A percentile compares a stretch with the other conserved stretches of the same genome.
Conservation (phyloP, 1,139 yeast species). For the Pichia sp. region DNA sequence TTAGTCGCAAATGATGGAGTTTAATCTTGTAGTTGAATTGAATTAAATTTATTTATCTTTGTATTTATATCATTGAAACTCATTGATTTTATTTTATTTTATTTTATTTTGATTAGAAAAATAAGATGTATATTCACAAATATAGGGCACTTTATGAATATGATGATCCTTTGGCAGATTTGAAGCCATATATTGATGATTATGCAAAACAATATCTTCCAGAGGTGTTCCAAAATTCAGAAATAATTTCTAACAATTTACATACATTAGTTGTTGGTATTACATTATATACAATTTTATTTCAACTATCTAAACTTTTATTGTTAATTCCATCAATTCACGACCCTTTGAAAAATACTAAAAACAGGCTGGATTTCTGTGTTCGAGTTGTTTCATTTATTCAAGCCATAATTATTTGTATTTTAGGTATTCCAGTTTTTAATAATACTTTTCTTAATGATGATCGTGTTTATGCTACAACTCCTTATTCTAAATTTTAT, state of each 20-base stretch:
- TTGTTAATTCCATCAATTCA: slow-evolving; percentile 32
- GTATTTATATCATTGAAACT: neutral
- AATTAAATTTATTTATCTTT: too few species aligned
- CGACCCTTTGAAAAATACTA: slow-evolving; percentile 38
- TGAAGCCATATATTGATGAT: slow-evolving; percentile 19
- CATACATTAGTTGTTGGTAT: slow-evolving; percentile 32
- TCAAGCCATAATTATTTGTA: slow-evolving; percentile 60
- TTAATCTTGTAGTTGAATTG: too few species aligned
- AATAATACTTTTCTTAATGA: slow-evolving; percentile 43
- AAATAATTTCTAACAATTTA: slow-evolving; percentile 28
- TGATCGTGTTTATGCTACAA: slow-evolving; percentile 58
- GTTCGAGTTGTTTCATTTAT: slow-evolving; percentile 86
- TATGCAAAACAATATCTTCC: slow-evolving; percentile 37
- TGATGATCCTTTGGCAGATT: slow-evolving; percentile 29
- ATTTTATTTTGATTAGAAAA: neutral
- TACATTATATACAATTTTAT: slow-evolving; percentile 36
- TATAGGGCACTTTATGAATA: slow-evolving; percentile 14
- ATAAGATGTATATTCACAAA: slow-evolving; percentile 7
- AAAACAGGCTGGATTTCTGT: slow-evolving; percentile 66
- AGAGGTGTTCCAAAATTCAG: slow-evolving; percentile 3
- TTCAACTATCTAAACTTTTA: slow-evolving; percentile 37
- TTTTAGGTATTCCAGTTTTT: slow-evolving; percentile 54
- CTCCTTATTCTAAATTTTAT: slow-evolving; percentile 71
- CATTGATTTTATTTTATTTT: neutral
- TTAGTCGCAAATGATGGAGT: too few species aligned